Percentiles rank a stretch among this genome's conserved stretches.
Conservation (phyloP, 371 early-diverging fungal genomes). For the Apophysomyces variabilis region DNA sequence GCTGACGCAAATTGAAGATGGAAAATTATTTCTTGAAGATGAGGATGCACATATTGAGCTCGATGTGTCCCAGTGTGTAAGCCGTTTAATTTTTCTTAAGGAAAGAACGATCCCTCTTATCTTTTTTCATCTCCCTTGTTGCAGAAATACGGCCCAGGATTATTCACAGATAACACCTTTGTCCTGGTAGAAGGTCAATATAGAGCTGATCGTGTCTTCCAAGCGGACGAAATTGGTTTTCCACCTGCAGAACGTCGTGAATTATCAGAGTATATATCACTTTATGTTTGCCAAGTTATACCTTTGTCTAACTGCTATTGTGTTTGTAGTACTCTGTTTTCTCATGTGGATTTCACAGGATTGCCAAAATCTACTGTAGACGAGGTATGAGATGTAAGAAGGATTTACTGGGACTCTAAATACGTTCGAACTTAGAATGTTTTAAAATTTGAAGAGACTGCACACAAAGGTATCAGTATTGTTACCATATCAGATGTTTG, state of each 20-base stretch:
- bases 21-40: conserved; percentile 87
- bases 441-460: conserved; percentile 49
- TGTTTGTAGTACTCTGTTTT: conserved; percentile 40
- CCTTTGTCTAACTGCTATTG: not conserved
- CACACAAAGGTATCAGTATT: conserved; percentile 65
- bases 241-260: conserved; percentile 78
- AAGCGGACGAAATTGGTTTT: conserved; percentile 70
- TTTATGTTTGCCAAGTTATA: not conserved
- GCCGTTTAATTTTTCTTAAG: not conserved
- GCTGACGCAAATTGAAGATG: conserved; percentile 84
- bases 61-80: conserved; percentile 54
- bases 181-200: conserved; percentile 83
- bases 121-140: not conserved
- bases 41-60: conserved; percentile 76
- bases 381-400: conserved; percentile 33
- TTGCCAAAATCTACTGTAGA: conserved; percentile 53
- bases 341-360: conserved; percentile 65
- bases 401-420: not conserved
- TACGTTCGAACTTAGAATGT: conserved; percentile 19
- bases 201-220: conserved; percentile 71
- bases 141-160: conserved; percentile 63
- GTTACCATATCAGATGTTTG: conserved; percentile 85
- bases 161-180: conserved; percentile 85
- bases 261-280: conserved; percentile 56
- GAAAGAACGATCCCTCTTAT: no score